A percentile compares a stretch with the other conserved stretches of the same genome.
phyloP scores from a whole-genome alignment of 2,329 filamentous ascomycete species.

The Ascochyta pisi region DNA sequence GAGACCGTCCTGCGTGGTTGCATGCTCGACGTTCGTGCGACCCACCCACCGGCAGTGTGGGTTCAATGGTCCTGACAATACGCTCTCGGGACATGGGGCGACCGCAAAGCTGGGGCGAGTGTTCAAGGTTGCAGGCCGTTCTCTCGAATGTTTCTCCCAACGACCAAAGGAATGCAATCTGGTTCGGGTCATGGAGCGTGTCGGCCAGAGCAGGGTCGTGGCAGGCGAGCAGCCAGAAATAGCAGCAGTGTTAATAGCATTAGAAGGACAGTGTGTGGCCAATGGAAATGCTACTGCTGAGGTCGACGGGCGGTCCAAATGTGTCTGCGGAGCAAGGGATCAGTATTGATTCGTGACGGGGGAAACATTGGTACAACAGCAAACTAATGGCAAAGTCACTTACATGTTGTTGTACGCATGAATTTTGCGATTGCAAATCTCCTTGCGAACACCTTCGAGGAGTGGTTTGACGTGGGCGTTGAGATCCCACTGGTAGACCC shows the following conservation, averaged over 20 bases:
- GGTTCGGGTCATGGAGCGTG: conserved; percentile 13
- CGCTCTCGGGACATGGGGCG: conserved; percentile 11
- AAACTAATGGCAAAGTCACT: conserved; percentile 50
- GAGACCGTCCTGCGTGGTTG: conserved; percentile 2
- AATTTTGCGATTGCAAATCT: conserved; percentile 72
- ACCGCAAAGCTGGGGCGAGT: conserved; percentile 9
- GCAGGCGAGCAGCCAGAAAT: conserved; percentile 21
- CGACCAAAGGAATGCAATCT: conserved; percentile 14
- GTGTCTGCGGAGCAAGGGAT: conserved; percentile 50
- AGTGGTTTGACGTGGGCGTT: conserved; percentile 68
- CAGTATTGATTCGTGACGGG: conserved; percentile 32
- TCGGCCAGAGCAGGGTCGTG: conserved; percentile 19
- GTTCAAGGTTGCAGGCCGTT: conserved; percentile 5
- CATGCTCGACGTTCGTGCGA: conserved; percentile 2
- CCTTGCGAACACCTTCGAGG: conserved; percentile 67
- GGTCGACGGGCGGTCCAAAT: conserved; percentile 57
- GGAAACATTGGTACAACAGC: conserved; percentile 34
- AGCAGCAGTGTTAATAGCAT: conserved; percentile 20
- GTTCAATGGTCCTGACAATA: not conserved
- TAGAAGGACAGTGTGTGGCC: conserved; percentile 22
- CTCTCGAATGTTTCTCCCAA: conserved; percentile 11
- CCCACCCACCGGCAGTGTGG: conserved; percentile 1
- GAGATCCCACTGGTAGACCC: conserved; percentile 65
- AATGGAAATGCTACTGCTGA: conserved; percentile 42
- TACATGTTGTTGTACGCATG: conserved; percentile 80